Base-by-base conservation (phyloP, 2,329 filamentous ascomycete genomes). In the Knoxdaviesia capensis region DNA sequence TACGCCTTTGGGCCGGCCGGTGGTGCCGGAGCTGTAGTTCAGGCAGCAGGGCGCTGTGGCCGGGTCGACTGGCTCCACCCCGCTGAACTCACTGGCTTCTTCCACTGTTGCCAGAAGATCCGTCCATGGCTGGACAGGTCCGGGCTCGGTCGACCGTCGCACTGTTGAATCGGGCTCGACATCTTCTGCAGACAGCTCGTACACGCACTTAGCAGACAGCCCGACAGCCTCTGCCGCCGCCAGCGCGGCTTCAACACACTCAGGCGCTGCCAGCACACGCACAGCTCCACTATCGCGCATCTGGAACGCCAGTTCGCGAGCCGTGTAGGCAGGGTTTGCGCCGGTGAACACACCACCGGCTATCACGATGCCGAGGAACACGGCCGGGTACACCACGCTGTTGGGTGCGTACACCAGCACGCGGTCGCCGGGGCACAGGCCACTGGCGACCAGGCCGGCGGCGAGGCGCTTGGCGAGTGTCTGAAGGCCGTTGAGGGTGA, bases 1-100 rank as follows among this genome's bases (percentile, higher is more conserved):
- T 9, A 90, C 84, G 7, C 85, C 85, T 55, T 92, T 92, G 7
- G 84, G 82, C 4, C 85, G 66, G 6, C 85, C 84, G 0, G 85
- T 92, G 31, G 80, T 87, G 7, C 83, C 75, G 31, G 71, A 78
- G 48, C 74, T 81, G 59, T 88, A 92, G 57, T 92, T 90, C 47
- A 92, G 68, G 29, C 74, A 77, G 49, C 78, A 73, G 1, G 72
- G 71, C 5, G 67, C 65, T 29, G 59, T 56, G 44, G 65, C 65
- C 2, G 71, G 59, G 36, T 68, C 61, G 0, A 59, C 55, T 1
- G 64, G 66, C 44, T 76, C 66, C 10, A 68, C 55, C 82, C 83
- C 90, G 39, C 60, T 56, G 54, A 80, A 87, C 2, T 52, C 53
- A 3, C 62, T 57, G 1, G 71, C 80, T 36, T 71, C 63, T 7